phyloP scores from a whole-genome alignment of 1,139 yeast genomes.

The Zygosaccharomyces sapae region DNA sequence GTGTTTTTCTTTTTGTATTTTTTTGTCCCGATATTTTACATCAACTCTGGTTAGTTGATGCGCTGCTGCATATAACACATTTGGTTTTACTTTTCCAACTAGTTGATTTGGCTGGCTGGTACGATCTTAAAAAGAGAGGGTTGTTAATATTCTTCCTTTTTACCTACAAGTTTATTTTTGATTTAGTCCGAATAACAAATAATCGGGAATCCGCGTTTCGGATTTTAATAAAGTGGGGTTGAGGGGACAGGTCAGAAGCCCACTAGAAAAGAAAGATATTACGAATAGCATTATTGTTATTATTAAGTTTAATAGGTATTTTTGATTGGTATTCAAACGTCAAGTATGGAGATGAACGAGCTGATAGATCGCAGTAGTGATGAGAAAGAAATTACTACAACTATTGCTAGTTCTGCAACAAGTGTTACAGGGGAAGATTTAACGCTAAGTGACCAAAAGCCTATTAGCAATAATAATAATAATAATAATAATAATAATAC shows the following conservation, averaged over 20 bases:
- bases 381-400: background rate
- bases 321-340: background rate
- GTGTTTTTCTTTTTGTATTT: too few species aligned
- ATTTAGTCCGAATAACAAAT: too few species aligned
- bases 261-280: background rate
- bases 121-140: too few species aligned
- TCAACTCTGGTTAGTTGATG: too few species aligned
- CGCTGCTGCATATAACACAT: too few species aligned
- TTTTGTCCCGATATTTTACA: too few species aligned
- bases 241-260: background rate
- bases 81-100: too few species aligned
- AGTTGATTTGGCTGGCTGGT: too few species aligned
- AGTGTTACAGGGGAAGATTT: background rate
- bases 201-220: background rate
- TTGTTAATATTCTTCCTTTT: too few species aligned
- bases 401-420: background rate
- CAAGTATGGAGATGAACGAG: background rate
- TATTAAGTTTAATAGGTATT: background rate
- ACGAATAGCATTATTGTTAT: background rate
- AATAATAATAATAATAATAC: slow-evolving; percentile 10
- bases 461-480: background rate
- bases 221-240: background rate
- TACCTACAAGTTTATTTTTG: too few species aligned
- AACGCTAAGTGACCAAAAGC: background rate
- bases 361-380: background rate